These are phyloP conservation scores for Choiromyces venosus DNA, from an alignment of 495 filamentous ascomycete genomes.

Conservation along the genomic window DNA sequence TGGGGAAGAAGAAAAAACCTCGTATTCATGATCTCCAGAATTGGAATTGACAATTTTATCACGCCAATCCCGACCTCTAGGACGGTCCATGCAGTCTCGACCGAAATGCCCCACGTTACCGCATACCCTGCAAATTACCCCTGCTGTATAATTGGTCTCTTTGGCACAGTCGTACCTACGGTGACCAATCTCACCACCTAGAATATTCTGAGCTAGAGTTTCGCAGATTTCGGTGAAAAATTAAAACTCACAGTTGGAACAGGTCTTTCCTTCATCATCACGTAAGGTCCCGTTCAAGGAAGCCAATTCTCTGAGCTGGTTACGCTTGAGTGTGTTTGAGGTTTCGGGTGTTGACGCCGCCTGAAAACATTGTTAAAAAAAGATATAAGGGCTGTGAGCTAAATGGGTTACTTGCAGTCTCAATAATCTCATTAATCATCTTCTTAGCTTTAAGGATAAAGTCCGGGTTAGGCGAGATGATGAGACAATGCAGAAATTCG, in stretches of 20 bases:
- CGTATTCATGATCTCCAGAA: background rate
- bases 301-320: conserved; percentile 74
- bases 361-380: conserved; percentile 42
- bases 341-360: conserved; percentile 76
- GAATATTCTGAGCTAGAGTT: conserved; percentile 25
- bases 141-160: conserved; percentile 94
- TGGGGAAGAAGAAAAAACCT: background rate
- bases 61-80: conserved; percentile 85
- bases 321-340: conserved; percentile 73
- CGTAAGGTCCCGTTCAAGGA: conserved; percentile 76
- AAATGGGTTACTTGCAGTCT: conserved; percentile 55
- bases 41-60: conserved; percentile 46
- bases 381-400: background rate
- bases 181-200: conserved; percentile 92
- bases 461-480: conserved; percentile 77
- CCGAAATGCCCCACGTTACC: conserved; percentile 93
- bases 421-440: conserved; percentile 72
- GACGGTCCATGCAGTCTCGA: conserved; percentile 86
- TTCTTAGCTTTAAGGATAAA: conserved; percentile 78
- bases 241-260: conserved; percentile 79
- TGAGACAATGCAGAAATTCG: conserved; percentile 75
- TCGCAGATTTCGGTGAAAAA: background rate
- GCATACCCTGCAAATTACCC: conserved; percentile 98
- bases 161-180: conserved; percentile 98
- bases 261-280: conserved; percentile 91